Evolutionary conservation across 2,329 filamentous ascomycete genomes (phyloP).

Genomic region (Colletotrichum navitas): DNA sequence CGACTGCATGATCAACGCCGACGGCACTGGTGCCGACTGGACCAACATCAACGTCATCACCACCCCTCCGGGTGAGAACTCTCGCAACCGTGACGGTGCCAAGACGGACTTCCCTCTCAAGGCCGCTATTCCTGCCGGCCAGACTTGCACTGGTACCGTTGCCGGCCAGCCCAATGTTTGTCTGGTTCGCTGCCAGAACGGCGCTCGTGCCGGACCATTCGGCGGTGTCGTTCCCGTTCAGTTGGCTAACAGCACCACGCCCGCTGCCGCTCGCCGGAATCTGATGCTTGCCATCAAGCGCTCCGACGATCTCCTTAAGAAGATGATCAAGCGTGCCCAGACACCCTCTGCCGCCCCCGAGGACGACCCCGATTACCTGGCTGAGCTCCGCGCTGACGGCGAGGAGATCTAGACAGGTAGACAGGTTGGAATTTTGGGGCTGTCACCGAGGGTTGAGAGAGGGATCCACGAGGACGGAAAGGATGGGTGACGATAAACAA

Average conservation of each 20-base stretch:
- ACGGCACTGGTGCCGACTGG: constrained; percentile 68
- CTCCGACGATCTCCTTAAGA: constrained; percentile 42
- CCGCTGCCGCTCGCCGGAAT: constrained; percentile 45
- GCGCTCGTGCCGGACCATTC: constrained; percentile 71
- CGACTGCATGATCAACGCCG: constrained; percentile 73
- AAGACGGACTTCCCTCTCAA: constrained; percentile 63
- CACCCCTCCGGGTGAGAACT: constrained; percentile 64
- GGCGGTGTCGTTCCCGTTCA: constrained; percentile 71
- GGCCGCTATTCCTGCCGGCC: constrained; percentile 67
- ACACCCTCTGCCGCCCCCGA: constrained; percentile 37
- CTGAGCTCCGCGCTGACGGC: constrained; percentile 43
- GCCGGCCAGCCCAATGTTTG: constrained; percentile 71
- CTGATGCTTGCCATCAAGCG: constrained; percentile 47
- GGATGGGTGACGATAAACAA: constrained; percentile 17
- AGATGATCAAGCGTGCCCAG: constrained; percentile 45
- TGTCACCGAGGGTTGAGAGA: constrained; percentile 11
- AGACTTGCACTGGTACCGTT: constrained; percentile 70
- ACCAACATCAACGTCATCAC: constrained; percentile 66
- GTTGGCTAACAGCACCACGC: constrained; percentile 50
- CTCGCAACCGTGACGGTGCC: constrained; percentile 59
- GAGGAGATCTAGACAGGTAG: constrained; percentile 41
- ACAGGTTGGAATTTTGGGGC: not conserved
- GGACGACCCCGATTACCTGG: constrained; percentile 41
- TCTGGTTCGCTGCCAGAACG: constrained; percentile 73
- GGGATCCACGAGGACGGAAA: constrained; percentile 5